A percentile compares a stretch with the other conserved stretches of the same genome.
These are phyloP conservation scores for Psidium friedrichsthalianum DNA, from an alignment of 345 rosid genomes.

Conservation along the genomic window DNA sequence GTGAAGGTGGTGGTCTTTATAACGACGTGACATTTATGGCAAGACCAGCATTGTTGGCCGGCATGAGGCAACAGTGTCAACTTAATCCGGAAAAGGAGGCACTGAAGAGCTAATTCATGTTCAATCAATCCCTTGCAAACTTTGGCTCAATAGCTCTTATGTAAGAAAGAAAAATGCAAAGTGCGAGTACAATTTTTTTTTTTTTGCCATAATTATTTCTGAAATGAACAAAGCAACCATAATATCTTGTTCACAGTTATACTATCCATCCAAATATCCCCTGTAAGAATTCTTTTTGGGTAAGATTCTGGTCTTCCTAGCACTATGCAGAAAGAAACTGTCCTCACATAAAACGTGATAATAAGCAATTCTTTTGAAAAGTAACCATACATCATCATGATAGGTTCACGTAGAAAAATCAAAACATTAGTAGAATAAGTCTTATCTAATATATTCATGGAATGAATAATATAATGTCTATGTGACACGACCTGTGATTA, in stretches of 20 bases:
- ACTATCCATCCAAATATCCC: neutral
- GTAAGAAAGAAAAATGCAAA: neutral
- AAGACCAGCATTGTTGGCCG: neutral
- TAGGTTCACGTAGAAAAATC: neutral
- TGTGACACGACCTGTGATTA: neutral
- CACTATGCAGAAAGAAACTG: neutral
- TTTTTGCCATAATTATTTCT: neutral
- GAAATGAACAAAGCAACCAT: neutral
- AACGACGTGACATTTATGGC: neutral
- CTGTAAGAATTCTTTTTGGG: neutral
- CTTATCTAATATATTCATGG: neutral
- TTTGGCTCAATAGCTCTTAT: neutral
- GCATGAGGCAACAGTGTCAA: neutral
- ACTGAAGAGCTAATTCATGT: neutral
- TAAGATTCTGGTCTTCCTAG: neutral
- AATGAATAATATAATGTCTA: neutral
- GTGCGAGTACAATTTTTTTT: neutral
- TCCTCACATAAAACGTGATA: neutral
- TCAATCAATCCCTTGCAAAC: neutral
- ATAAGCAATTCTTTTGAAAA: neutral
- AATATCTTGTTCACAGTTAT: neutral
- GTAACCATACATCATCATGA: neutral
- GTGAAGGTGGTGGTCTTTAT: neutral
- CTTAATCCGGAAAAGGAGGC: neutral
- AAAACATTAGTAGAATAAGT: neutral